Base-by-base conservation (phyloP, 306 rosid genomes). In the Vigna trinervia region DNA sequence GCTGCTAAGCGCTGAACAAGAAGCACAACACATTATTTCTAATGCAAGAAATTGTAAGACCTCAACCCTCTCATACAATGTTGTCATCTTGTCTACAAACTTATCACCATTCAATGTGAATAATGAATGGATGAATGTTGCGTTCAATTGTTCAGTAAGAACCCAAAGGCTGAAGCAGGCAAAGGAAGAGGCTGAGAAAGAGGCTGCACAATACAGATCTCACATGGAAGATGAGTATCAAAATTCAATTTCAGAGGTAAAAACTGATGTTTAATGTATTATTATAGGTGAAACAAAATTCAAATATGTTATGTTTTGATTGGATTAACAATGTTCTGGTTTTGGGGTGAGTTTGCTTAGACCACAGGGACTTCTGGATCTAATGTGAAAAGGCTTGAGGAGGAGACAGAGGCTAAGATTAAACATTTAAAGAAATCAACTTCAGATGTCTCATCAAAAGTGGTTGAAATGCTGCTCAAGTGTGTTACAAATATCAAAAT, bases 1-100 rank as follows among this genome's bases (percentile, higher is more conserved):
- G 97, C 84, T 91, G 50, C 81, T 93, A 65, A 86, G 89, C 12
- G 96, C 92, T 56, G 98, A 93, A 65, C 96, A 89, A 84, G 98
- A 93, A 75, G 98, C 96, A 43, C 98, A 93, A 76, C 88, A 85
- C 12, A 84, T 89, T 76, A 81, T 93, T 68, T 83, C 90, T 50
- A 73, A 22, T 22, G 98, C 98, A 74, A 91, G 96, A 86, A 93
- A 80, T 66, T 69, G 98, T 90, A 83, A 79, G 82, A 43, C 1
- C 66, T n/a, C 38, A 56, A 9, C 8, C 4, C 12, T 66, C 22
- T 51, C 4, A n/a, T n/a, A n/a, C 17, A 51, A 8, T 51, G 6
- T 13, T 48, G 51, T 12, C 4, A 51, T 51, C 22, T 19, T 51
- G 6, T 15, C 13, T 41, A 45, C 17, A 59, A 28, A 15, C 12